Evolutionary conservation across 805 yeast genomes (phyloP), one percentile per base, ranked within the genome.

Genomic region (Candida easanensis): DNA sequence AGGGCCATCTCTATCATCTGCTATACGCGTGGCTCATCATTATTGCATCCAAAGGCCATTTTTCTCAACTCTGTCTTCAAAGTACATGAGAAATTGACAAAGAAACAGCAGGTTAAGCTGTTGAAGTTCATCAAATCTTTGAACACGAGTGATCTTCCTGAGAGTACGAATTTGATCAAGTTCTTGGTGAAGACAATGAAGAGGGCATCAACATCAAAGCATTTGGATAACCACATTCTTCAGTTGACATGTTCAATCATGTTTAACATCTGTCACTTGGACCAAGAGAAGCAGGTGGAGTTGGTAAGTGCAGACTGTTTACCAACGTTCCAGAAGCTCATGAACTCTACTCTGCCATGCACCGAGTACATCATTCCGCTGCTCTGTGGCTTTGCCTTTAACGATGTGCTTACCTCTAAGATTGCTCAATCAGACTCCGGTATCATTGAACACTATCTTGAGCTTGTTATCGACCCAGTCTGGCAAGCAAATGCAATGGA

Each of bases 401-500:
- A 77, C 47, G 66, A 59, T 18, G 50, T 56, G 2, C 49, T 57
- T 22, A 69, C 70, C 2, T 48, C 68, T 21, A 50, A 44, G 11
- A 51, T 55, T 4, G 51, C 69, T 27, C 42, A 57, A n/a, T 57
- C 58, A 31, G 50, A 62, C 36, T 5, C 17, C 5, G 41, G 33
- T 1, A 62, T 66, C 15, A 51, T 74, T 10, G 47, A 63, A 9
- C 54, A 61, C 13, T 66, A 71, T 45, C 54, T 61, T 37, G 63
- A 63, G 20, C 53, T 74, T 5, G 54, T 75, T 14, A 45, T 68
- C 19, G 76, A 74, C 48, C 76, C 79, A 4, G 68, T 71, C 38
- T 75, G 80, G 80, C 76, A 73, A 49, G 71, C 76, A 17, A 73
- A 72, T 57, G 72, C 77, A 4, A 62, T 74, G 51, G 80, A 74